These are phyloP conservation scores for Yamadazyma laniorum DNA, from an alignment of 805 yeast genomes.

Conservation along the genomic window DNA sequence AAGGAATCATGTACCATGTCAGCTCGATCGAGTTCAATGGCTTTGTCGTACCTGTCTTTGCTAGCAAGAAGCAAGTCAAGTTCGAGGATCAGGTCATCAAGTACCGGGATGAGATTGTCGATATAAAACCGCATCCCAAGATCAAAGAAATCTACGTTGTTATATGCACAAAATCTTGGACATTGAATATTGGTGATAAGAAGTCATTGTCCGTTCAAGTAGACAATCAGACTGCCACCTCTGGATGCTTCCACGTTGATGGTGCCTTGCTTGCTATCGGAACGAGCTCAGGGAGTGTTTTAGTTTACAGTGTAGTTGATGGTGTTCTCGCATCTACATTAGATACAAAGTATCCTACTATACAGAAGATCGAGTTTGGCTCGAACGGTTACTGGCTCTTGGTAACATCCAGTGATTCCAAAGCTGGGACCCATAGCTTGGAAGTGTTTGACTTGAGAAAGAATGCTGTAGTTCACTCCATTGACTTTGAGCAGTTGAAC, in stretches of 20 bases:
- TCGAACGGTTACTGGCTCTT: conserved; percentile 65
- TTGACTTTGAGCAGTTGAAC: conserved; percentile 20
- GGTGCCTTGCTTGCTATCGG: conserved; percentile 47
- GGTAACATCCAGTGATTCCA: conserved; percentile 23
- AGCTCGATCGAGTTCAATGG: conserved; percentile 14
- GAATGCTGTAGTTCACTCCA: conserved; percentile 22
- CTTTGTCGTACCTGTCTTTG: conserved; percentile 17
- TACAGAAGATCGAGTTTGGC: conserved; percentile 48
- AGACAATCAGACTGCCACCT: conserved; percentile 10
- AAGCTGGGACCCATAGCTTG: conserved; percentile 18
- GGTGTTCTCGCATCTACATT: conserved; percentile 36
- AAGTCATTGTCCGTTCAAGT: neutral
- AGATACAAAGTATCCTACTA: conserved; percentile 18
- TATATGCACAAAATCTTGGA: conserved; percentile 23
- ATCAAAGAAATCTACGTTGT: conserved; percentile 26
- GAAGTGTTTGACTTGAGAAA: conserved; percentile 53
- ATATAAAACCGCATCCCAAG: conserved; percentile 34
- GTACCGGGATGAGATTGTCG: conserved; percentile 14
- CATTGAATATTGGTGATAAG: conserved; percentile 16
- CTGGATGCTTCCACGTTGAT: conserved; percentile 45
- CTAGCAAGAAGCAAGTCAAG: conserved; percentile 19
- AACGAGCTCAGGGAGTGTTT: conserved; percentile 27
- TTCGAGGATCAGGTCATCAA: conserved; percentile 9
- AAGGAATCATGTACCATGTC: conserved; percentile 17
- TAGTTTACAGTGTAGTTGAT: conserved; percentile 39